Percentiles rank a stretch among this genome's conserved stretches.
Evolutionary conservation across 2,329 filamentous ascomycete species (phyloP).

Genomic region (Aspergillus sclerotialis): DNA sequence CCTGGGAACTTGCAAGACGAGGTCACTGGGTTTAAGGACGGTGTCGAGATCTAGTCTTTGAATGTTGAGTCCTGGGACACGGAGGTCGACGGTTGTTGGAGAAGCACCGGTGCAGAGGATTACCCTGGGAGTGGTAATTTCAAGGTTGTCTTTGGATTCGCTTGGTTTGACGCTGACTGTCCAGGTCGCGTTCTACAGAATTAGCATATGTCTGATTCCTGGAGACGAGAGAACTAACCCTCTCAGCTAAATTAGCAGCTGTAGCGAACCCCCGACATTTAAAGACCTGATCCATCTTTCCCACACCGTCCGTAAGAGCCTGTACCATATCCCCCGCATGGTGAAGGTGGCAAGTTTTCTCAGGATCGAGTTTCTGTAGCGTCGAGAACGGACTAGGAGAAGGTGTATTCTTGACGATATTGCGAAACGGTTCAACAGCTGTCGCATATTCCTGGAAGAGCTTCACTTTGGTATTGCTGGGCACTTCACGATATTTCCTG

Average conservation of each 20-base stretch:
- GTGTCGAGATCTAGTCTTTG: slow-evolving; percentile 47
- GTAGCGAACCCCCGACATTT: slow-evolving; percentile 27
- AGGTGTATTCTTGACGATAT: slow-evolving; percentile 42
- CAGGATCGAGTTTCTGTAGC: slow-evolving; percentile 48
- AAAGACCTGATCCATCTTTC: slow-evolving; percentile 30
- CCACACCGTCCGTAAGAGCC: slow-evolving; percentile 37
- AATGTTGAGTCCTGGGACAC: slow-evolving; percentile 33
- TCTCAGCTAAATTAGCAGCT: slow-evolving; percentile 24
- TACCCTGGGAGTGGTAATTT: slow-evolving; percentile 38
- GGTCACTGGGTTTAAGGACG: slow-evolving; percentile 47
- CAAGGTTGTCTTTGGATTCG: slow-evolving; percentile 20
- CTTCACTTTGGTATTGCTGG: slow-evolving; percentile 55
- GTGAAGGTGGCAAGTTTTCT: slow-evolving; percentile 51
- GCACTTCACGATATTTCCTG: slow-evolving; percentile 52
- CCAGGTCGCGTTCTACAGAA: slow-evolving; percentile 22
- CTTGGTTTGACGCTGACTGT: slow-evolving; percentile 24
- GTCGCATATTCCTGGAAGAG: slow-evolving; percentile 53
- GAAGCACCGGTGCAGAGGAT: slow-evolving; percentile 55
- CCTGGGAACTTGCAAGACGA: slow-evolving; percentile 36
- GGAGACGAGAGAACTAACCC: slow-evolving; percentile 13
- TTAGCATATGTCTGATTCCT: slow-evolving; percentile 6
- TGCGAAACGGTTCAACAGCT: slow-evolving; percentile 46
- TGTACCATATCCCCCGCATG: slow-evolving; percentile 52
- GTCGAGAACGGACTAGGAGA: slow-evolving; percentile 49
- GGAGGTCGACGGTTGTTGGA: slow-evolving; percentile 41